Conservation (phyloP, 2,329 filamentous ascomycete genomes). For the Lecanicillium sp. region DNA sequence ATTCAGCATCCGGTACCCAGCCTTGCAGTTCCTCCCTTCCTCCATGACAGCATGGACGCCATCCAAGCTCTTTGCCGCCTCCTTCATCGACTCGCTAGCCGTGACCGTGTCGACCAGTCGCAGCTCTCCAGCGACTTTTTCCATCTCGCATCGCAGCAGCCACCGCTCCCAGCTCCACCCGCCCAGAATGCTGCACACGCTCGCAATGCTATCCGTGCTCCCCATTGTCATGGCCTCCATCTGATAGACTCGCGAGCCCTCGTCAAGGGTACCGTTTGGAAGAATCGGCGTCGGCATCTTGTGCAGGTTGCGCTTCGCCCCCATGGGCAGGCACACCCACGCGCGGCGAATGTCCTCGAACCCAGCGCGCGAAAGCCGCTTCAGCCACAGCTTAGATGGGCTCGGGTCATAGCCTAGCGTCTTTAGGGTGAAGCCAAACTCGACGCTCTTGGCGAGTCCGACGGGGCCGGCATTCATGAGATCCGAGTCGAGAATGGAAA, state of each 20-base stretch:
- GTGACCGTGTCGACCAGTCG: constrained; percentile 46
- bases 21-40: constrained; percentile 52
- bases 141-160: constrained; percentile 80
- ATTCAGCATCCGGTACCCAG: constrained; percentile 53
- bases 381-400: constrained; percentile 74
- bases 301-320: constrained; percentile 32
- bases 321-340: constrained; percentile 87
- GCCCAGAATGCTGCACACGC: constrained; percentile 73
- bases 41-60: constrained; percentile 54
- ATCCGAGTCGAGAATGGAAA: constrained; percentile 81
- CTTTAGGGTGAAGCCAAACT: constrained; percentile 86
- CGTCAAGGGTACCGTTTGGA: constrained; percentile 29
- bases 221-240: constrained; percentile 58
- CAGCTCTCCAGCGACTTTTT: constrained; percentile 64
- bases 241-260: constrained; percentile 37
- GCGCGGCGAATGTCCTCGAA: constrained; percentile 76
- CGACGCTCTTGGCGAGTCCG: constrained; percentile 75
- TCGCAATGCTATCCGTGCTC: constrained; percentile 63
- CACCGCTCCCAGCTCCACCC: constrained; percentile 95
- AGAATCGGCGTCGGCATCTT: constrained; percentile 21
- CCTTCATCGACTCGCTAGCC: constrained; percentile 40
- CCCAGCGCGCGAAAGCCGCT: constrained; percentile 63
- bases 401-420: constrained; percentile 83
- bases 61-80: constrained; percentile 53
- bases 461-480: constrained; percentile 76